phyloP scores from a whole-genome alignment of 495 filamentous ascomycete species.

The Margaritispora aquatica region DNA sequence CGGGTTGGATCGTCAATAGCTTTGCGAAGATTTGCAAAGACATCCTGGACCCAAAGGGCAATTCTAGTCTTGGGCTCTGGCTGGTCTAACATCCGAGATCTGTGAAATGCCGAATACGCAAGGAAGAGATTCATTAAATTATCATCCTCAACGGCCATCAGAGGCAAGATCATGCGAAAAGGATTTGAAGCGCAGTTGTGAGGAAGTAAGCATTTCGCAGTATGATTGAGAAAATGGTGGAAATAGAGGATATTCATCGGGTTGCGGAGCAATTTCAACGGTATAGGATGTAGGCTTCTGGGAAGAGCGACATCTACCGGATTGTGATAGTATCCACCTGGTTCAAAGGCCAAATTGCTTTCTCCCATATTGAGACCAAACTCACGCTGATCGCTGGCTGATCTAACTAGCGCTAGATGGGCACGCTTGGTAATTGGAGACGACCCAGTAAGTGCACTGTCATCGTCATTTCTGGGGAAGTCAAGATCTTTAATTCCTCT shows the following conservation, averaged over 20 bases:
- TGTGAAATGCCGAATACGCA: constrained; percentile 77
- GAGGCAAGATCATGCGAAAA: constrained; percentile 62
- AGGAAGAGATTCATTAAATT: constrained; percentile 75
- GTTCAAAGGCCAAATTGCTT: constrained; percentile 44
- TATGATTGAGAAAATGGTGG: constrained; percentile 79
- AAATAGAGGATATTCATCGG: constrained; percentile 62
- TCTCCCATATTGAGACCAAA: constrained; percentile 36
- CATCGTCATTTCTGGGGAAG: constrained; percentile 61
- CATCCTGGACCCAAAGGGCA: constrained; percentile 69
- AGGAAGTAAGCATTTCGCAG: constrained; percentile 62
- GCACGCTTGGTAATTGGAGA: constrained; percentile 33
- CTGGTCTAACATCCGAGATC: constrained; percentile 68
- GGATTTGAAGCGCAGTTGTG: constrained; percentile 73
- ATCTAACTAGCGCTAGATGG: constrained; percentile 21
- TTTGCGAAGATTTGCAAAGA: constrained; percentile 65
- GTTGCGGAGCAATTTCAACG: constrained; percentile 49
- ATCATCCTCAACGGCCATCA: constrained; percentile 61
- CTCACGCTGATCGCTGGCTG: constrained; percentile 22
- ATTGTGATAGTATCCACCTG: constrained; percentile 62
- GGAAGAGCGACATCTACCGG: constrained; percentile 55
- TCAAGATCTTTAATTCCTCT: constrained; percentile 63
- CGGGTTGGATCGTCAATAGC: constrained; percentile 55
- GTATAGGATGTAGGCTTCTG: constrained; percentile 55
- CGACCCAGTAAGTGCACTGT: constrained; percentile 36
- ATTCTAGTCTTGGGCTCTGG: constrained; percentile 74